These are phyloP conservation scores for Madurella fahalii DNA, from an alignment of 2,329 filamentous ascomycete genomes.

Conservation along the genomic window DNA sequence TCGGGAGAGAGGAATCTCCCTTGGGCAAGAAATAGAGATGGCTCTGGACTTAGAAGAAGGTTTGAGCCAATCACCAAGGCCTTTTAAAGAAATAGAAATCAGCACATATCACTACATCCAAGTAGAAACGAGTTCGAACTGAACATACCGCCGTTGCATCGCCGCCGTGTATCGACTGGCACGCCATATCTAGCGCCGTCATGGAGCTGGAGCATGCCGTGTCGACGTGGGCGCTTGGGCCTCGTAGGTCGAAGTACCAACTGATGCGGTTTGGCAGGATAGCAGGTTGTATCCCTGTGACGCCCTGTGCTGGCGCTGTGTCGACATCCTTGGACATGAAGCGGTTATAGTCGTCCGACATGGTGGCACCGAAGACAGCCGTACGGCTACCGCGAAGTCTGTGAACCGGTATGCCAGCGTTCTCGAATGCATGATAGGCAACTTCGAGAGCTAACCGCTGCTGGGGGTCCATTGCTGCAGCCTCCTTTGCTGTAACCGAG, in stretches of 20 bases:
- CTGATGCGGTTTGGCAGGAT: slow-evolving; percentile 26
- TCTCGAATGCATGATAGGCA: not conserved
- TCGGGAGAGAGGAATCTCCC: slow-evolving; percentile 1
- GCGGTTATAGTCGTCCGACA: not conserved
- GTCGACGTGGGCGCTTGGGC: slow-evolving; percentile 11
- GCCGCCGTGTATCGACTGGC: slow-evolving; percentile 16
- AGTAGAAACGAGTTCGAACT: no score
- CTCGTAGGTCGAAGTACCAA: slow-evolving; percentile 21
- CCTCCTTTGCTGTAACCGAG: not conserved
- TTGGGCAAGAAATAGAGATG: not conserved
- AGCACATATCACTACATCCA: slow-evolving; percentile 7
- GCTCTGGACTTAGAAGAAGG: not conserved
- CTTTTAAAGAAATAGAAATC: slow-evolving; percentile 15
- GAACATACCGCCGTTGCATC: slow-evolving; percentile 1
- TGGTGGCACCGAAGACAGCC: not conserved
- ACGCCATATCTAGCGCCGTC: slow-evolving; percentile 10
- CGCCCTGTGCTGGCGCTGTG: slow-evolving; percentile 27
- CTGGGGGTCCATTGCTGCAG: slow-evolving; percentile 6
- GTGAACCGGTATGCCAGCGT: not conserved
- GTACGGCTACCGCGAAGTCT: not conserved
- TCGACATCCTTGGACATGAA: slow-evolving; percentile 14
- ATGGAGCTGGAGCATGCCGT: slow-evolving; percentile 18
- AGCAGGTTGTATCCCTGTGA: slow-evolving; percentile 27
- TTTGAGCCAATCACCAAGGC: not conserved
- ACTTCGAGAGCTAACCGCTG: not conserved